Evolutionary conservation across 441 rosid species (phyloP).

Genomic region (Brassica balearica): DNA sequence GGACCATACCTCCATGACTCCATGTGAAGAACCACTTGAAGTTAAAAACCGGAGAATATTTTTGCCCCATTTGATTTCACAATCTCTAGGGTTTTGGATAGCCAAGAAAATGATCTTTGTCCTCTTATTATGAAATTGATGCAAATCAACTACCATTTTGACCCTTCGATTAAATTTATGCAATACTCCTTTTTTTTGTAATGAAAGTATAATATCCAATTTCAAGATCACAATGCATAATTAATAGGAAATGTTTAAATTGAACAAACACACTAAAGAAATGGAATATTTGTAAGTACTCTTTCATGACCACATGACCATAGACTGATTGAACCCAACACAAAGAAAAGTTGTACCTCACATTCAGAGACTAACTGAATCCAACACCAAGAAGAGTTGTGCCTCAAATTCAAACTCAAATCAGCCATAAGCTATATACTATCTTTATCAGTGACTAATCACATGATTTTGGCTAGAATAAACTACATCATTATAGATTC

Average conservation of each 20-base stretch:
- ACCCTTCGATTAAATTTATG: conserved; percentile 30
- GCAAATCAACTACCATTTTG: conserved; percentile 33
- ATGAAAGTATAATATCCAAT: neutral
- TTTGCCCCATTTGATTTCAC: conserved; percentile 32
- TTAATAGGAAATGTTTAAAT: neutral
- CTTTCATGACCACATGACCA: conserved; percentile 21
- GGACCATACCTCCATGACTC: conserved; percentile 54
- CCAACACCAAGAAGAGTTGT: neutral
- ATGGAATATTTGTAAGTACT: neutral
- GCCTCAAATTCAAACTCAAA: conserved; percentile 16
- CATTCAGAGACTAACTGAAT: conserved; percentile 1
- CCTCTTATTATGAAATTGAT: conserved; percentile 37
- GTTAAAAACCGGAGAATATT: conserved; percentile 37
- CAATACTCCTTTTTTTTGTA: neutral
- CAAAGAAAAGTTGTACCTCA: conserved; percentile 1
- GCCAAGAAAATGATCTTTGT: conserved; percentile 39
- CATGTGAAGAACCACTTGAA: conserved; percentile 45
- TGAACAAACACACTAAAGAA: neutral
- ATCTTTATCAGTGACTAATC: neutral
- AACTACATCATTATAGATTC: neutral
- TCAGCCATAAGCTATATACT: neutral
- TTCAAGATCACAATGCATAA: conserved; percentile 3
- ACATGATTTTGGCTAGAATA: neutral
- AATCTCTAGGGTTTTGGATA: conserved; percentile 40
- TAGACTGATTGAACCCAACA: neutral